phyloP scores from a whole-genome alignment of 2,329 filamentous ascomycete species.

The Decorospora gaudefroyi region DNA sequence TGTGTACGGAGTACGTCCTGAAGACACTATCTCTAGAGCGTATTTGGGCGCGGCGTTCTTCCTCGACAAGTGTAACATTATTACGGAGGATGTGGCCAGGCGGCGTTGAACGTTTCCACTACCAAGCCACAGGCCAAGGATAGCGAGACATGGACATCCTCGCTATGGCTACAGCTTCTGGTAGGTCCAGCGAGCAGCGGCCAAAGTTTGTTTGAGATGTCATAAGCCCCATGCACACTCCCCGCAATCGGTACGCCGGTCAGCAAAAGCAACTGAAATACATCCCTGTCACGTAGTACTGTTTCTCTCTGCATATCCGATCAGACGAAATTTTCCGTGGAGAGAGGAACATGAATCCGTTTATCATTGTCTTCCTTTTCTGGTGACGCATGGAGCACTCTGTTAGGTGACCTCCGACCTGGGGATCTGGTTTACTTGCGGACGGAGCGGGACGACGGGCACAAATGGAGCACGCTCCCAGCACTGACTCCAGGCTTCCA shows the following conservation, averaged over 20 bases:
- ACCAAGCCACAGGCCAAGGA: conserved; percentile 41
- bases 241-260: conserved; percentile 36
- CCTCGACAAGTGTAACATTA: conserved; percentile 15
- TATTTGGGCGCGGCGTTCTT: conserved; percentile 3
- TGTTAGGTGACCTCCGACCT: too few species aligned
- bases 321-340: too few species aligned
- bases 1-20: conserved; percentile 24
- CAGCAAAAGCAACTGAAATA: conserved; percentile 31
- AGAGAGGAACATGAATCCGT: too few species aligned
- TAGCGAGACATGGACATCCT: conserved; percentile 37
- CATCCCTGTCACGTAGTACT: too few species aligned
- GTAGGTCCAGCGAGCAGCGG: conserved; percentile 32
- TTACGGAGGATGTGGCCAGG: conserved; percentile 18
- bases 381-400: too few species aligned
- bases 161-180: conserved; percentile 26
- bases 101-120: conserved; percentile 35
- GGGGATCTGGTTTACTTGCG: conserved; percentile 32
- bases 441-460: conserved; percentile 40
- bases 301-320: too few species aligned
- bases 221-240: conserved; percentile 28
- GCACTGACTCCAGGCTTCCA: conserved; percentile 32
- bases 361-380: too few species aligned
- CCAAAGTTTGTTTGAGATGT: conserved; percentile 37
- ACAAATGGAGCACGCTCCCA: conserved; percentile 41
- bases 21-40: conserved; percentile 19